Percentiles rank a stretch among this genome's conserved stretches.
Conservation (phyloP, 176 grass and related monocot species). For the Rhipidocladum racemiflorum region DNA sequence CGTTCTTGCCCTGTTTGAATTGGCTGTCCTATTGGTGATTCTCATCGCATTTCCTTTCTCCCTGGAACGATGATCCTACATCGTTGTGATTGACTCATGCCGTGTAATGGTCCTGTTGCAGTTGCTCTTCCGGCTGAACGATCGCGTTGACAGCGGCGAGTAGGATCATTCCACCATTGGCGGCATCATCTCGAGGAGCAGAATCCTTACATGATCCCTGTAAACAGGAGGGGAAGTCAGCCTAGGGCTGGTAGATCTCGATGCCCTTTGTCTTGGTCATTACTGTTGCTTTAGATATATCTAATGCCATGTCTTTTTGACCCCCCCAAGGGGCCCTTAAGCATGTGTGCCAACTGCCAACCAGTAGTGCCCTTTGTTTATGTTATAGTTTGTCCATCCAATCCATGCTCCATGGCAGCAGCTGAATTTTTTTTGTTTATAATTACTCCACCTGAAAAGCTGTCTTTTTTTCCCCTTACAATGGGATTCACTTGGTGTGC, state of each 20-base stretch:
- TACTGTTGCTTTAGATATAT: conserved; percentile 43
- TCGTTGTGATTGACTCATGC: conserved; percentile 23
- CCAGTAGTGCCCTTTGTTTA: conserved; percentile 25
- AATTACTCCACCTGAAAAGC: conserved; percentile 20
- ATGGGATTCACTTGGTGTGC: conserved; percentile 32
- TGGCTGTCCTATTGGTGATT: background rate
- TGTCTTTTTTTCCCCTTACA: conserved; percentile 16
- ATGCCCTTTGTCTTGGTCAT: conserved; percentile 23
- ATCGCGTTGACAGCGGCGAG: conserved; percentile 3
- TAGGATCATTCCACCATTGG: conserved; percentile 11
- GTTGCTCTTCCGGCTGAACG: background rate
- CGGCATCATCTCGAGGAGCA: conserved; percentile 20
- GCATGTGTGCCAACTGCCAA: conserved; percentile 41
- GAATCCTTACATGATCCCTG: conserved; percentile 75
- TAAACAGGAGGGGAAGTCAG: conserved; percentile 66
- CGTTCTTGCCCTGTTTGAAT: background rate
- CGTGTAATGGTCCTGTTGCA: conserved; percentile 10
- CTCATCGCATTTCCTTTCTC: background rate
- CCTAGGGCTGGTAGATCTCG: conserved; percentile 74
- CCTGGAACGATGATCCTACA: background rate
- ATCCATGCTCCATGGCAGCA: conserved; percentile 27
- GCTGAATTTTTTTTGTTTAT: conserved; percentile 4
- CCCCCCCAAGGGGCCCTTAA: conserved; percentile 9
- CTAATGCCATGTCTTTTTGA: conserved; percentile 16
- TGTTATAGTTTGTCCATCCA: conserved; percentile 37